Evolutionary conservation across 1,284 basidiomycete genomes (phyloP), one percentile per base, ranked within the genome.

Genomic region (Trichosporon sp.): DNA sequence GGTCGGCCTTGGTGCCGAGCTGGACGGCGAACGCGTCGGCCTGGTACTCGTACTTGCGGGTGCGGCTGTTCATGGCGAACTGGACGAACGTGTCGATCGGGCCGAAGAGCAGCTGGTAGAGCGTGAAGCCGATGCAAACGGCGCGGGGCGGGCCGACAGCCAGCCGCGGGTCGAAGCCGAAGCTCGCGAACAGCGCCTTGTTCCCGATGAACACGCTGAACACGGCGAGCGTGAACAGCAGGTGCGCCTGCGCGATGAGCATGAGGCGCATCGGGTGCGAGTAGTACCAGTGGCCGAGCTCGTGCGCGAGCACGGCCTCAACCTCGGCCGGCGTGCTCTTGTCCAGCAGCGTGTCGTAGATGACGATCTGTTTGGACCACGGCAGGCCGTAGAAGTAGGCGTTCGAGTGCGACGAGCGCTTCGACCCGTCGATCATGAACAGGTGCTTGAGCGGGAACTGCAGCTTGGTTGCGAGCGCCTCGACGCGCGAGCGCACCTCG

Each of bases 371-470:
- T 79, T 96, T 96, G 80, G 92, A 91, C 93, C 92, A 95, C 2
- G 93, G 93, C 15, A 96, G 87, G 70, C 94, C 93, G 75, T 93
- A 95, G 86, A 95, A 96, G 85, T 95, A 95, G 62, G 95, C 95
- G 75, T 98, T 98, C 73, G 91, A 92, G 84, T 98, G 96, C 2
- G 92, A 91, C 80, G 91, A 93, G 66, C 96, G 89, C 85, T 96
- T 97, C 68, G 92, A 94, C 31, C 97, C 96, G 78, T 99, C 96
- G 76, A 98, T 98, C 79, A 98, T 93, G 83, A 97, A 98, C 70
- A 99, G 84, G 80, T 97, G 91, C 81, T 91, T 96, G 70, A 98
- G 86, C 0, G 96, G 96, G 87, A 99, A 99, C 69, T 90, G 88
- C 78, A 99, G 90, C 78, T 89, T 89, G 51, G 83, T 78, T 0